These are phyloP conservation scores for Kodamaea fukazawae DNA, from an alignment of 805 yeast species.

Conservation along the genomic window DNA sequence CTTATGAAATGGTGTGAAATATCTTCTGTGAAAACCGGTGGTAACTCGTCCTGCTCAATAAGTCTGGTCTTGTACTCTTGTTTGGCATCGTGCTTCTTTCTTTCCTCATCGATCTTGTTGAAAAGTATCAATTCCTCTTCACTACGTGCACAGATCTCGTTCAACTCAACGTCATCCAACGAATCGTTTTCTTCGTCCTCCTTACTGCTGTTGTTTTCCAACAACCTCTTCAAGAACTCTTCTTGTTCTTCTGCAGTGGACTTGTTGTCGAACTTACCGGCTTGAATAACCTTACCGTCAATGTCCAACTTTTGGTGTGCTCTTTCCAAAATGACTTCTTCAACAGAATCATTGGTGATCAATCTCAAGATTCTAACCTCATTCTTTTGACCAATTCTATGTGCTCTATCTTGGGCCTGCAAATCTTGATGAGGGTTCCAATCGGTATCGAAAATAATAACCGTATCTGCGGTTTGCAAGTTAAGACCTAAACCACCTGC, in stretches of 20 bases:
- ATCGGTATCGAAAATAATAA: slow-evolving; percentile 81
- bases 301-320: slow-evolving; percentile 82
- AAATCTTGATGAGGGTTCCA: slow-evolving; percentile 93
- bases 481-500: slow-evolving; percentile 89
- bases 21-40: slow-evolving; percentile 26
- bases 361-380: slow-evolving; percentile 80
- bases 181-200: slow-evolving; percentile 53
- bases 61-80: slow-evolving; percentile 18
- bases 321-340: slow-evolving; percentile 76
- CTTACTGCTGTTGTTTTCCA: slow-evolving; percentile 66
- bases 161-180: slow-evolving; percentile 67
- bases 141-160: slow-evolving; percentile 66
- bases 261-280: slow-evolving; percentile 86
- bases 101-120: slow-evolving; percentile 57
- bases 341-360: slow-evolving; percentile 79
- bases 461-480: slow-evolving; percentile 85
- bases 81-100: slow-evolving; percentile 33
- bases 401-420: slow-evolving; percentile 89
- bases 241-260: slow-evolving; percentile 87
- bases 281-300: slow-evolving; percentile 87
- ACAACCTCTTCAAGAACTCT: slow-evolving; percentile 64
- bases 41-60: slow-evolving; percentile 25
- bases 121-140: slow-evolving; percentile 60
- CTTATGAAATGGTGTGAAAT: slow-evolving; percentile 26
- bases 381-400: slow-evolving; percentile 85